These are phyloP conservation scores for Carpinus viminea DNA, from an alignment of 306 rosid species.

Conservation along the genomic window DNA sequence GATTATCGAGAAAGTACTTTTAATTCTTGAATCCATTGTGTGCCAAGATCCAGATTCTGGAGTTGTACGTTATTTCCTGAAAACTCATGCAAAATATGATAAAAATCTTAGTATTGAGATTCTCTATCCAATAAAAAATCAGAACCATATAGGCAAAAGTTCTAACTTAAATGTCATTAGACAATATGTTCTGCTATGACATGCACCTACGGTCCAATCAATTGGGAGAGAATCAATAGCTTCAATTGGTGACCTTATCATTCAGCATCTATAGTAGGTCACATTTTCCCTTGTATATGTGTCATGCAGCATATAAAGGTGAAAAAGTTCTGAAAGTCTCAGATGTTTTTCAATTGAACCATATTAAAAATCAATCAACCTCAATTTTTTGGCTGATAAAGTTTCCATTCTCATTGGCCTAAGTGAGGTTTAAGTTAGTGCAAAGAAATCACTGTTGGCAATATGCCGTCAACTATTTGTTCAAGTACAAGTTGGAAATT, in stretches of 20 bases:
- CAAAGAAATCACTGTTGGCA: not conserved
- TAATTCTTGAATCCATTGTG: not conserved
- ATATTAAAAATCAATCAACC: not conserved
- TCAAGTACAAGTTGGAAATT: constrained; percentile 5
- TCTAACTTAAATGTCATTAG: not conserved
- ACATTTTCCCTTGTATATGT: not conserved
- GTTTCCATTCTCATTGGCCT: not conserved
- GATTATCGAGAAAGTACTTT: not conserved
- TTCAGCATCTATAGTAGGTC: not conserved
- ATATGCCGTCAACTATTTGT: not conserved
- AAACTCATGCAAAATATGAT: not conserved
- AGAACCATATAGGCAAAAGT: not conserved
- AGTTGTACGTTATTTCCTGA: not conserved
- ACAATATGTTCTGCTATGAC: not conserved
- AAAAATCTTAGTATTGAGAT: not conserved
- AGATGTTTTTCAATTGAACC: not conserved
- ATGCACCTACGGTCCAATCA: not conserved
- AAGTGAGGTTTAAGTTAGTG: not conserved
- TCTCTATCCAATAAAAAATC: not conserved
- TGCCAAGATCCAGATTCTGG: not conserved
- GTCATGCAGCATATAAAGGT: not conserved
- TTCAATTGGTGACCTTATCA: not conserved
- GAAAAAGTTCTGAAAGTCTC: not conserved
- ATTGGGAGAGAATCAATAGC: no score
- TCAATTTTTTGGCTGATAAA: not conserved